Evolutionary conservation across 495 filamentous ascomycete genomes (phyloP), one percentile per base, ranked within the genome.

Genomic region (Penicillium riverlandense): DNA sequence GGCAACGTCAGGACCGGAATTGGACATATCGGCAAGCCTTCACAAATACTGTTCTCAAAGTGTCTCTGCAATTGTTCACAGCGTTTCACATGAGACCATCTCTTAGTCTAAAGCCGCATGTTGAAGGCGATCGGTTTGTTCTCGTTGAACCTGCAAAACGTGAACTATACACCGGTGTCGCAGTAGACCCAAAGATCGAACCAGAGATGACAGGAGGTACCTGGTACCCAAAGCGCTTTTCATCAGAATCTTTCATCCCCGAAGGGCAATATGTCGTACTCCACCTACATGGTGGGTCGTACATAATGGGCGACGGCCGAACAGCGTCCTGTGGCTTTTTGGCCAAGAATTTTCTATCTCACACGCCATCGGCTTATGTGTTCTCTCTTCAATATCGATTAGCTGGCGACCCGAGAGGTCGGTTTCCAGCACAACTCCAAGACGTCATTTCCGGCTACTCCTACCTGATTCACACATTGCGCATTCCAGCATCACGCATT

Each of bases 341-440:
- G n/a, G 67, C 64, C 43, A 54, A 62, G 8, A 68, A 63, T 1
- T 69, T 59, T 40, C 45, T 66, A 4, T 52, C 63, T 0, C 39
- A 43, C 15, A 58, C 54, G 0, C 45, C 72, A 2, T 29, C 53
- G 1, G 36, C 40, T 6, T 41, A 57, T 38, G 55, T 65, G 7
- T 50, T 64, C 13, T 61, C 48, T 35, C 56, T 55, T 8, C 61
- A 69, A 30, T 72, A 74, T 49, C 57, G 71, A 29, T 58, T 73
- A 9, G 45, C 71, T 15, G 48, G 48, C 13, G 43, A 59, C 34
- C 52, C 44, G 4, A 49, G 51, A 15, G 54, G 61, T 7, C 59
- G 54, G 6, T 74, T 74, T 36, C 71, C 73, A 5, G 72, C 70
- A 6, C 59, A 63, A 1, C 41, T 74, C 1, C 73, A 75, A 57